phyloP scores from a whole-genome alignment of 2,329 filamentous ascomycete species.

The Talaromyces albobiverticillius region DNA sequence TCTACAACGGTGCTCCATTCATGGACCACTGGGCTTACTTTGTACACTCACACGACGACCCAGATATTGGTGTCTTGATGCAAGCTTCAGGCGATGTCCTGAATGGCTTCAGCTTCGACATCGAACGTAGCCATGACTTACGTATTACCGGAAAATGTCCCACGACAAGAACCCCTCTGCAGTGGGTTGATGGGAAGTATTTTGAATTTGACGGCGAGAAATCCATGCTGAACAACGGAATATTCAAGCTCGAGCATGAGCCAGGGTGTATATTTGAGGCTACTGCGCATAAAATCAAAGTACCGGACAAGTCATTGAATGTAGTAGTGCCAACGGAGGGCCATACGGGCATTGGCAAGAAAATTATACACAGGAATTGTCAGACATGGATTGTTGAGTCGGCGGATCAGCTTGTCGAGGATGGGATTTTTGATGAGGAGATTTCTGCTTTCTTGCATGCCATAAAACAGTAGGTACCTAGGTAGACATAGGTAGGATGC shows the following conservation, averaged over 20 bases:
- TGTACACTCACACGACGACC: conserved; percentile 18
- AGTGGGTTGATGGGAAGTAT: conserved; percentile 26
- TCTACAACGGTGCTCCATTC: conserved; percentile 32
- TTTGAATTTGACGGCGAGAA: conserved; percentile 20
- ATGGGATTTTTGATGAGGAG: conserved; percentile 24
- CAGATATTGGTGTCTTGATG: conserved; percentile 26
- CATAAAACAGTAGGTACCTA: conserved; percentile 24
- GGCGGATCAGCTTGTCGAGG: conserved; percentile 26
- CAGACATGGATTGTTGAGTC: conserved; percentile 39
- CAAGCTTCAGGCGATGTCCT: conserved; percentile 32
- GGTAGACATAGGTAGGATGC: too few relatives aligned
- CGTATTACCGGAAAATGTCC: conserved; percentile 14
- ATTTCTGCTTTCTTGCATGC: conserved; percentile 25
- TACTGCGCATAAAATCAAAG: conserved; percentile 16
- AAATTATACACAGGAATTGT: conserved; percentile 30
- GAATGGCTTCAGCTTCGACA: conserved; percentile 30
- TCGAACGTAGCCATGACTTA: conserved; percentile 28
- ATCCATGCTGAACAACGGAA: conserved; percentile 26
- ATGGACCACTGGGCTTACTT: conserved; percentile 39
- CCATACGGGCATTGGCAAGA: conserved; percentile 11
- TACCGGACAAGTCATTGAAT: conserved; percentile 16
- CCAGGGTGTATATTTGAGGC: conserved; percentile 29
- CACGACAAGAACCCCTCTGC: conserved; percentile 24
- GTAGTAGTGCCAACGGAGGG: conserved; percentile 7
- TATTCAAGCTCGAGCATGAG: not conserved